Evolutionary conservation across 495 filamentous ascomycete genomes (phyloP), one percentile per base, ranked within the genome.

Genomic region (Penicillium verhagenii): DNA sequence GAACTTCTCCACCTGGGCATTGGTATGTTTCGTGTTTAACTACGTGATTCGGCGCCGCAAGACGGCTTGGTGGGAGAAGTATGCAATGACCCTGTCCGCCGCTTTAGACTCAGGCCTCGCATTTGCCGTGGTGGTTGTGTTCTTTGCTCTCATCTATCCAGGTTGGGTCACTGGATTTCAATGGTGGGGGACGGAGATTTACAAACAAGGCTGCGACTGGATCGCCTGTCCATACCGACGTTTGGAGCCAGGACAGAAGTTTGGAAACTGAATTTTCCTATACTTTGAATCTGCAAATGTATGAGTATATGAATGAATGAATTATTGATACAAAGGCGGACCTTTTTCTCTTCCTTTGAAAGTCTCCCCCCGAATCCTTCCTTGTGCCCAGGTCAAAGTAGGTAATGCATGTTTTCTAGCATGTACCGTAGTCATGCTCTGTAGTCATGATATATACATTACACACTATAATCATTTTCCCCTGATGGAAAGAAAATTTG

Each of bases 1-100:
- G 33, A 70, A 70, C 38, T 68, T 68, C 31, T 66, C 56, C 26
- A 61, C 60, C 48, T 72, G 60, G 69, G 71, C 57, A 24, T 63
- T 92, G 18, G 88, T 93, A 14, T 93, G 89, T 70, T 91, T 84
- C 55, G 53, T 90, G 7, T 95, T 95, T 64, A 96, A 95, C 63
- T 85, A 88, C 58, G 64, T 85, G 37, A 82, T 96, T 52, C 79
- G 83, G 59, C 80, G 77, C 6, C 75, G 84, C n/a, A 83, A 80
- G 13, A 69, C 64, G 1, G 82, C 77, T 5, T 95, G 91, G 91
- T 93, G 88, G 89, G 82, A 82, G 2, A 93, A 95, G 68, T 96
- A 96, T 68, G 92, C 87, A 16, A 92, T 92, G 87, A 92, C 88
- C 1, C 73, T 95, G 25, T 86, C 82, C 31, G 91, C 91, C 1